Evolutionary conservation across 1,284 basidiomycete species (phyloP).

Genomic region (Irpex sp.): DNA sequence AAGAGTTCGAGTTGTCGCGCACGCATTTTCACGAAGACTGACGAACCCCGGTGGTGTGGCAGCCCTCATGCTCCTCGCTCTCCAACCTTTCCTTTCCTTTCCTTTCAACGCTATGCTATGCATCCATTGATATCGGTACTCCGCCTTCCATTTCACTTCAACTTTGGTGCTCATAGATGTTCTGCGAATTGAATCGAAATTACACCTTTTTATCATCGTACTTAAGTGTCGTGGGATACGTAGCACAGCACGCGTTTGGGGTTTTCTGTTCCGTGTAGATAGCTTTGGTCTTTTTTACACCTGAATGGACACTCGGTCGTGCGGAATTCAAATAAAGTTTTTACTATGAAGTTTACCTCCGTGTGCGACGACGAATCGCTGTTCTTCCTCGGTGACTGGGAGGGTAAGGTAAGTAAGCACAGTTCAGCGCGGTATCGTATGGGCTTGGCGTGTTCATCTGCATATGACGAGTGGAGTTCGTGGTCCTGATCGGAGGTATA

Average conservation of each 20-base stretch:
- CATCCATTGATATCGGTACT: slow-evolving; percentile 10
- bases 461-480: too few species aligned
- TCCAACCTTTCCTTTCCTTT: background rate
- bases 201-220: too few species aligned
- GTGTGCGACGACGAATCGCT: background rate
- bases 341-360: background rate
- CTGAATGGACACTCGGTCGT: slow-evolving; percentile 17
- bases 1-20: slow-evolving; percentile 7
- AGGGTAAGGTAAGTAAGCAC: too few species aligned
- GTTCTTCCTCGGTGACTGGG: too few species aligned
- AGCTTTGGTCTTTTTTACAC: slow-evolving; percentile 20
- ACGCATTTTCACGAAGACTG: slow-evolving; percentile 6
- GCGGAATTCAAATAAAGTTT: slow-evolving; percentile 6
- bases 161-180: background rate
- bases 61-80: background rate
- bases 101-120: slow-evolving; percentile 9
- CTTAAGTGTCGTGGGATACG: background rate
- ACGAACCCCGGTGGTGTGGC: slow-evolving; percentile 10
- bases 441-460: too few species aligned
- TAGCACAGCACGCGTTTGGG: slow-evolving; percentile 2
- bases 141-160: background rate
- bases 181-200: background rate
- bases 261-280: slow-evolving; percentile 16
- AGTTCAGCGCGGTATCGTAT: too few species aligned
- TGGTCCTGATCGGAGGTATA: too few species aligned